A percentile compares a stretch with the other conserved stretches of the same genome.
Conservation (phyloP, 768 basidiomycete genomes). For the Lentinula aciculospora region DNA sequence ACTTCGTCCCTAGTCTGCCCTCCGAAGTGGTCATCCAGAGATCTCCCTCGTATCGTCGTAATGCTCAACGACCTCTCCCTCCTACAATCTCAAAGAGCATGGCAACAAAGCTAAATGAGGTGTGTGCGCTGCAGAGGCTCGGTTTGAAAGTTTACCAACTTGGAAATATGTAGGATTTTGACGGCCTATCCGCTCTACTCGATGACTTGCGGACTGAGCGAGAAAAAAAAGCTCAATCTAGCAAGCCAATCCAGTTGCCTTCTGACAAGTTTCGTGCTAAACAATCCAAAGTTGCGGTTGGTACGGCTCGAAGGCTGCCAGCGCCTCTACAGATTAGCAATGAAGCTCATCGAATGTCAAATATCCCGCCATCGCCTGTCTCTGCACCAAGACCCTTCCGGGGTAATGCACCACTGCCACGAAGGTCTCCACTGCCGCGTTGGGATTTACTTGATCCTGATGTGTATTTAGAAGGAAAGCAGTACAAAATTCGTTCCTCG, state of each 20-base stretch:
- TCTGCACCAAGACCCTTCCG: background rate
- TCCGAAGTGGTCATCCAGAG: background rate
- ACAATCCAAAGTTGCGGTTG: background rate
- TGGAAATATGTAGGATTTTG: background rate
- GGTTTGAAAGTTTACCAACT: no score
- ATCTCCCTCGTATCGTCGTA: background rate
- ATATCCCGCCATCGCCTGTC: background rate
- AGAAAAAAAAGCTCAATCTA: background rate
- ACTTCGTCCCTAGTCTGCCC: background rate
- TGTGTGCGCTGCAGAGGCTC: background rate
- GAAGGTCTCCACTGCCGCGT: background rate
- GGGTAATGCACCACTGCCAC: background rate
- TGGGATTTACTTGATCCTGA: constrained; percentile 4
- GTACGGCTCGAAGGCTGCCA: background rate
- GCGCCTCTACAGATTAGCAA: background rate
- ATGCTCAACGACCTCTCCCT: background rate
- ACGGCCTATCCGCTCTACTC: background rate
- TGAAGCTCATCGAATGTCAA: background rate
- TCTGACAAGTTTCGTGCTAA: background rate
- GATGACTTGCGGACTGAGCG: background rate
- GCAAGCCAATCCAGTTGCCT: background rate
- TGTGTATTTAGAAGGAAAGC: constrained; percentile 1
- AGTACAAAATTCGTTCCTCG: background rate
- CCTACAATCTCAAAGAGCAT: background rate
- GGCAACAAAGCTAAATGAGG: background rate